Percentiles rank a stretch among this genome's conserved stretches.
Evolutionary conservation across 169 alveolate genomes (phyloP).

Genomic region (Blepharisma undulans): DNA sequence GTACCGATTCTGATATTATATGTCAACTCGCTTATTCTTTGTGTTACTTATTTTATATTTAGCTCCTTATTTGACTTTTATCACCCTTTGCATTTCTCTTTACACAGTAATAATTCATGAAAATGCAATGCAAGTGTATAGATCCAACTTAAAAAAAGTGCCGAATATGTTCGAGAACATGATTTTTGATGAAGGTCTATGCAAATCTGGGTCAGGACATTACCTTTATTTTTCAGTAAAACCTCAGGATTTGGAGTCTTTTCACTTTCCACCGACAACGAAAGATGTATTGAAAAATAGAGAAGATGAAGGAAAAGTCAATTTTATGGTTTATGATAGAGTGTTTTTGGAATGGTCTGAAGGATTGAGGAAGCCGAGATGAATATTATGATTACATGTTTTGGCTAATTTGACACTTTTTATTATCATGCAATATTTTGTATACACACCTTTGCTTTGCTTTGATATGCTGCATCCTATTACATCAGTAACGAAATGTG

Average conservation of each 20-base stretch:
- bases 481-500: not conserved
- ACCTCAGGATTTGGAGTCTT: not conserved
- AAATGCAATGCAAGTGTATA: not conserved
- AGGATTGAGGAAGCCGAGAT: not conserved
- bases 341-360: not conserved
- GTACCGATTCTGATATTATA: constrained; percentile 3
- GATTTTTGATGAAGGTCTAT: not conserved
- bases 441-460: not conserved
- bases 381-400: not conserved
- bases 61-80: constrained; percentile 4
- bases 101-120: constrained; percentile 13
- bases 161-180: constrained; percentile 11
- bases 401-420: not conserved
- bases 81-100: not conserved
- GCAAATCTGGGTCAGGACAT: not conserved
- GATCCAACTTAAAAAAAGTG: not conserved
- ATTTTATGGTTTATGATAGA: not conserved
- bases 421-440: not conserved
- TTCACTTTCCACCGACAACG: not conserved
- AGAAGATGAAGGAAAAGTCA: not conserved
- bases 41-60: not conserved
- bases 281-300: not conserved
- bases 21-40: not conserved
- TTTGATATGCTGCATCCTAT: constrained; percentile 2
- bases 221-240: not conserved